These are phyloP conservation scores for Knufia fluminis DNA, from an alignment of 2,329 filamentous ascomycete genomes.

Conservation along the genomic window DNA sequence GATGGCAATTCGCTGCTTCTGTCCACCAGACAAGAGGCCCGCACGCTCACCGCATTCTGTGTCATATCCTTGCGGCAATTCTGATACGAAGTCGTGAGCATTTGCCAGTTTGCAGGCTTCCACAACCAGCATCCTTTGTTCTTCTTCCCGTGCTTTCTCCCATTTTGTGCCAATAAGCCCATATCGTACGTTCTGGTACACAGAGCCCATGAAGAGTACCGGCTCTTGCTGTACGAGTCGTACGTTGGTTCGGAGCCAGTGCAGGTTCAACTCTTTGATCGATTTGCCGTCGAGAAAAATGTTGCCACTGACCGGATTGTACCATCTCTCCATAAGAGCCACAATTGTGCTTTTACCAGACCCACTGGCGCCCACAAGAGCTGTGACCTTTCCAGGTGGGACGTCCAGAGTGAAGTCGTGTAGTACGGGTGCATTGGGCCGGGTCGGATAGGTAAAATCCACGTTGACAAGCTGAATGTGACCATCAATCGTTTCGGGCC, in stretches of 20 bases:
- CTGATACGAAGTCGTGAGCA: constrained; percentile 68
- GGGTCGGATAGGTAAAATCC: constrained; percentile 39
- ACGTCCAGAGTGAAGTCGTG: constrained; percentile 36
- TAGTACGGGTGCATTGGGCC: constrained; percentile 36
- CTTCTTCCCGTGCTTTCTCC: constrained; percentile 11
- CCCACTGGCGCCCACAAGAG: constrained; percentile 52
- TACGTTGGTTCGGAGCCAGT: constrained; percentile 21
- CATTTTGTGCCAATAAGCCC: constrained; percentile 16
- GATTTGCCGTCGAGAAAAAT: constrained; percentile 32
- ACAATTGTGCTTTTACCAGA: constrained; percentile 68
- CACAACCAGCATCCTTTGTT: constrained; percentile 9
- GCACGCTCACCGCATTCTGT: constrained; percentile 80
- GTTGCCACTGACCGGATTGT: constrained; percentile 38
- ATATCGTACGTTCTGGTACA: constrained; percentile 17
- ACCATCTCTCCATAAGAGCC: constrained; percentile 63
- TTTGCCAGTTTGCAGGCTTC: constrained; percentile 29
- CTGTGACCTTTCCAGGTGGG: constrained; percentile 43
- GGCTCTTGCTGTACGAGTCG: constrained; percentile 22
- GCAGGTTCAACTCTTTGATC: constrained; percentile 28
- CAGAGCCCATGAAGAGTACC: constrained; percentile 16
- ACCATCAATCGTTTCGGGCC: constrained; percentile 23
- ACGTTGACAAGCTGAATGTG: constrained; percentile 35
- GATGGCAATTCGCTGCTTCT: constrained; percentile 84
- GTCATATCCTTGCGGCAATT: constrained; percentile 67
- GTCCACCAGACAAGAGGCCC: constrained; percentile 75